phyloP scores from a whole-genome alignment of 2,329 filamentous ascomycete genomes.

The Didymella arachidicola region DNA sequence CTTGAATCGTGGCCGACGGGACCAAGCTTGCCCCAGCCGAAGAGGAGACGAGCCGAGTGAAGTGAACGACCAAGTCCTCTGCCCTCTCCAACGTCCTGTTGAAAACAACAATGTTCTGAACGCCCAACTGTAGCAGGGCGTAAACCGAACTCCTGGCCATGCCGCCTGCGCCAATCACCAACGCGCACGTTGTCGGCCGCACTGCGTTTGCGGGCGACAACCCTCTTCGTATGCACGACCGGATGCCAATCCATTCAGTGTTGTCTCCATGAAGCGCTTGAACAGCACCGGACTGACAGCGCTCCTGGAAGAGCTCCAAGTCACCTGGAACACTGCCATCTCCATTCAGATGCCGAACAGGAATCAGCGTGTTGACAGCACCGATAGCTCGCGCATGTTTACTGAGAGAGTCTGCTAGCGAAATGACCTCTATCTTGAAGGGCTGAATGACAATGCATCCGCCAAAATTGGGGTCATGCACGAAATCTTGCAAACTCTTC shows the following conservation, averaged over 20 bases:
- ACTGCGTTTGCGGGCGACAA: constrained; percentile 74
- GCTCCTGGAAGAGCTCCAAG: constrained; percentile 60
- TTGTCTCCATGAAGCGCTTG: constrained; percentile 79
- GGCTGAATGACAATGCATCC: constrained; percentile 76
- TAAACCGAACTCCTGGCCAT: constrained; percentile 83
- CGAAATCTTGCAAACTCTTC: constrained; percentile 68
- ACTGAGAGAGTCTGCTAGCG: constrained; percentile 70
- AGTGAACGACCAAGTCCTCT: constrained; percentile 72
- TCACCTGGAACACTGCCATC: constrained; percentile 66
- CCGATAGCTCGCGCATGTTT: constrained; percentile 77
- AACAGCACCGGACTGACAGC: constrained; percentile 71
- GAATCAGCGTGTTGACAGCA: constrained; percentile 78
- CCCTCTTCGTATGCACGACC: constrained; percentile 74
- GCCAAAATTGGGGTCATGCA: constrained; percentile 72
- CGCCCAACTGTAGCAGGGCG: constrained; percentile 78
- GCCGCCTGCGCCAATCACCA: constrained; percentile 69
- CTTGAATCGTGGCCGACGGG: constrained; percentile 26
- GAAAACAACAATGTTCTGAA: constrained; percentile 76
- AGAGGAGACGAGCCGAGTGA: constrained; percentile 61
- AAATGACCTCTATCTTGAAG: constrained; percentile 76
- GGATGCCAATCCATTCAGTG: constrained; percentile 82
- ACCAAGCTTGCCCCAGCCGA: constrained; percentile 28
- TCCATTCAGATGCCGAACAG: constrained; percentile 67
- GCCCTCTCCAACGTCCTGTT: constrained; percentile 76
- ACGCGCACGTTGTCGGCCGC: constrained; percentile 59